Evolutionary conservation across 2,329 filamentous ascomycete genomes (phyloP), one percentile per base, ranked within the genome.

Genomic region (Stagonosporopsis vannaccii): DNA sequence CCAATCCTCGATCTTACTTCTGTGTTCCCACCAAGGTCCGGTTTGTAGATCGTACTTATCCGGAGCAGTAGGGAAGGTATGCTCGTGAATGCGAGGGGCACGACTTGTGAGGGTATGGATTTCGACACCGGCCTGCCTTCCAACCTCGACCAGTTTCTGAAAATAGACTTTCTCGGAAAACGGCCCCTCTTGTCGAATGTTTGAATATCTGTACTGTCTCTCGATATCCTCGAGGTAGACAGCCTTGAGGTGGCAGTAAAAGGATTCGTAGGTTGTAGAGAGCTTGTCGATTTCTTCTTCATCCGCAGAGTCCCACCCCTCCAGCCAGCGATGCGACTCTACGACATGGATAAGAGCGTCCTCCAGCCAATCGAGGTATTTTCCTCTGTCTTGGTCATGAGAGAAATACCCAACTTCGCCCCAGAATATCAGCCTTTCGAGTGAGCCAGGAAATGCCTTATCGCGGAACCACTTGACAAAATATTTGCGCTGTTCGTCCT

Each of bases 41-140:
- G 35, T 49, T 4, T 23, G 17, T 1, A 62, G 30, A 12, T 58
- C 45, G 4, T 48, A 58, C 11, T 51, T 49, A 2, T 58, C 54
- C 3, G 58, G 60, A 13, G 60, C 60, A 9, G 51, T 51, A 7
- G 54, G 58, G 4, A 54, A 60, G 1, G 26, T 9, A 12, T 51
- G 44, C 22, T 32, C 0, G 22, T 56, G 39, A 2, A n/a, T 9
- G 12, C 28, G 8, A 2, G 48, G 26, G 9, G 32, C 25, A 6
- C 45, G 44, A 22, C 56, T 58, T 3, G 60, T 60, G 2, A 60
- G 44, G 7, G 60, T 62, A 13, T 60, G 48, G 1, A 62, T 45
- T 36, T 62, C 58, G 6, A 60, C 35, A 1, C 54, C 58, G 6
- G 33, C 33, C 6, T 51, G 17, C n/a, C 42, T 41, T 4, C 49